These are phyloP conservation scores for Sporothrix brasiliensis DNA, from an alignment of 2,329 filamentous ascomycete genomes.

Conservation along the genomic window DNA sequence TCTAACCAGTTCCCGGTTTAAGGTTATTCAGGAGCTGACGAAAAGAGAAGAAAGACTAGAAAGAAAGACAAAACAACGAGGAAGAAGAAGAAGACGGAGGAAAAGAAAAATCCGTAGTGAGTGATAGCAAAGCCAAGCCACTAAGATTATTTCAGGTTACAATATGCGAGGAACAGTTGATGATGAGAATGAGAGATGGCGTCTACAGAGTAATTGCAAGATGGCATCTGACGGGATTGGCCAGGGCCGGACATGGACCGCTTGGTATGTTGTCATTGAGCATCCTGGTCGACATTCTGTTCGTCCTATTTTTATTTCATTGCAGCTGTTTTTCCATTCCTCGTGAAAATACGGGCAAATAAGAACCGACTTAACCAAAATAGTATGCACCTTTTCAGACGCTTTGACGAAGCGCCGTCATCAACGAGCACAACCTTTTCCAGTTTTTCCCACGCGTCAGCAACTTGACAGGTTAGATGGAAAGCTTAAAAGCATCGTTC, in stretches of 20 bases:
- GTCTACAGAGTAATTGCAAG: neutral
- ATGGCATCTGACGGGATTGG: slow-evolving; percentile 1
- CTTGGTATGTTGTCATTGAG: neutral
- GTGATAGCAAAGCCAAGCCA: neutral
- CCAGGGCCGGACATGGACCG: neutral
- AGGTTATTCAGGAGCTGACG: neutral
- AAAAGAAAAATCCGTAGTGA: no score
- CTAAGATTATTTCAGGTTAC: neutral
- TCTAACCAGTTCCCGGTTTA: neutral
- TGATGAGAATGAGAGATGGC: neutral
- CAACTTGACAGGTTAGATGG: neutral
- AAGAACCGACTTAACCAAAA: no score
- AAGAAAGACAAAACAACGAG: neutral
- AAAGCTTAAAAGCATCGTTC: neutral
- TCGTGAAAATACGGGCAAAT: neutral
- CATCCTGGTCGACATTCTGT: neutral
- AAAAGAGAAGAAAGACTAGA: neutral
- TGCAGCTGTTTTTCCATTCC: neutral
- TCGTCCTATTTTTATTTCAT: neutral
- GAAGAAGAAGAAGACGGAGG: no score
- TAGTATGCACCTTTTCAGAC: no score
- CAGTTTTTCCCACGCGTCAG: neutral
- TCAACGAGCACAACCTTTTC: neutral
- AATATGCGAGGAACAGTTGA: neutral
- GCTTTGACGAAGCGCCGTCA: no score